Conservation (phyloP, 805 yeast species). For the Kodamaea kaohsiungensis region DNA sequence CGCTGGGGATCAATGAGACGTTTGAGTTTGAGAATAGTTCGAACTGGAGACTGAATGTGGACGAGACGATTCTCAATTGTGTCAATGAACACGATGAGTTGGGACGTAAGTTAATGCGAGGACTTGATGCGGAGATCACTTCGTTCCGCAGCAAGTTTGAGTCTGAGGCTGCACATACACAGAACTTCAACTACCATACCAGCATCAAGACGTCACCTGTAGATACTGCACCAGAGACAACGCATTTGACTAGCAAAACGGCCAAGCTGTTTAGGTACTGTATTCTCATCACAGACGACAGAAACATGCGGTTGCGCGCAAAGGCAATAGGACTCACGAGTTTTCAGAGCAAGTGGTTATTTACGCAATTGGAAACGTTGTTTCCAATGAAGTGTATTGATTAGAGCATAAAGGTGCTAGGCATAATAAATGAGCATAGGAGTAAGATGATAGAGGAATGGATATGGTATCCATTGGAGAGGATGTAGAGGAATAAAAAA, state of each 20-base stretch:
- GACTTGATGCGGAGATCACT: slow-evolving; percentile 33
- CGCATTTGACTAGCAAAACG: slow-evolving; percentile 31
- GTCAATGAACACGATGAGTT: slow-evolving; percentile 44
- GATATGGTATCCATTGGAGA: not conserved
- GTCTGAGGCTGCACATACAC: slow-evolving; percentile 20
- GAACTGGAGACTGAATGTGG: slow-evolving; percentile 72
- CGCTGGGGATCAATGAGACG: slow-evolving; percentile 69
- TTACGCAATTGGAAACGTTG: slow-evolving; percentile 48
- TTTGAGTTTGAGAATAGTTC: slow-evolving; percentile 72
- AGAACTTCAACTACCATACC: slow-evolving; percentile 15
- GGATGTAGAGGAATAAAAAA: not conserved
- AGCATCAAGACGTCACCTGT: slow-evolving; percentile 7
- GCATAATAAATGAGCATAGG: not conserved
- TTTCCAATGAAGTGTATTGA: slow-evolving; percentile 55
- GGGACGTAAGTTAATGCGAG: slow-evolving; percentile 42
- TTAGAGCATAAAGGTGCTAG: slow-evolving; percentile 18
- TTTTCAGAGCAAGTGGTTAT: slow-evolving; percentile 63
- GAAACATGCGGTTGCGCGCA: slow-evolving; percentile 69
- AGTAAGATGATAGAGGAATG: not conserved
- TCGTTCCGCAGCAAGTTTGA: slow-evolving; percentile 20
- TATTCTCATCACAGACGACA: slow-evolving; percentile 70
- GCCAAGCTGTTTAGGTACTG: slow-evolving; percentile 54
- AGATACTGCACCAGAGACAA: slow-evolving; percentile 10
- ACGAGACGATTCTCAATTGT: slow-evolving; percentile 62
- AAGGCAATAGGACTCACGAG: slow-evolving; percentile 55